Base-by-base conservation (phyloP, 495 filamentous ascomycete species). In the Aspergillus nidulans region DNA sequence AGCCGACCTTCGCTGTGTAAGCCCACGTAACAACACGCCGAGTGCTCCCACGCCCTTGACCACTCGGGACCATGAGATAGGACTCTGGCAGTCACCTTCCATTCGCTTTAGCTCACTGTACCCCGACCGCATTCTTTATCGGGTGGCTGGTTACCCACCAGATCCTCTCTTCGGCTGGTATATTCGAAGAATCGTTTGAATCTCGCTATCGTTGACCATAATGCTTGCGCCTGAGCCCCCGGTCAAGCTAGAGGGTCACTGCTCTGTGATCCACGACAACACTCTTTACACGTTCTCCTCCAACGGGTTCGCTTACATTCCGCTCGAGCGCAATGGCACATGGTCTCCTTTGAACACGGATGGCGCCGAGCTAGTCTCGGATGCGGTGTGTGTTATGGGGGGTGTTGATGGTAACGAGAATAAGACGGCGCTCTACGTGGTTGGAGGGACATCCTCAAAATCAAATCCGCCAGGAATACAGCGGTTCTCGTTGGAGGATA, bases 251-350 rank as follows among this genome's bases (percentile, higher is more conserved):
- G 78, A 81, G 61, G 84, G 86, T 71, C 82, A 86, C 61, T 98
- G 94, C 71, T 94, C 91, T 15, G 82, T 86, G 53, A 80, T 98
- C 49, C 76, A 88, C 70, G 77, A 92, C 66, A 84, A 88, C 69
- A 94, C 86, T 16, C 82, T 98, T 15, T 98, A 96, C 72, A 84
- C 85, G 10, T 97, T 90, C 63, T 88, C 90, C 34, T 65, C 82
- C 18, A 70, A 79, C 46, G 89, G 85, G 20, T 91, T 98, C 53
- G 85, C 89, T 63, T 86, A 87, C 4, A 72, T 97, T 34, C 70
- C 75, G 18, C 74, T 98, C 57, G 62, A 77, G 57, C 61, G 83
- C 51, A 88, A 90, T 50, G 87, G 78, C 21, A 68, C 76, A 66
- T 98, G 94, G 94, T 71, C 76, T 48, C 58, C 74, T 52, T 63